Percentiles rank a stretch among this genome's conserved stretches.
These are phyloP conservation scores for Iris macrosiphon DNA, from an alignment of 106 monocot genomes.

Conservation along the genomic window DNA sequence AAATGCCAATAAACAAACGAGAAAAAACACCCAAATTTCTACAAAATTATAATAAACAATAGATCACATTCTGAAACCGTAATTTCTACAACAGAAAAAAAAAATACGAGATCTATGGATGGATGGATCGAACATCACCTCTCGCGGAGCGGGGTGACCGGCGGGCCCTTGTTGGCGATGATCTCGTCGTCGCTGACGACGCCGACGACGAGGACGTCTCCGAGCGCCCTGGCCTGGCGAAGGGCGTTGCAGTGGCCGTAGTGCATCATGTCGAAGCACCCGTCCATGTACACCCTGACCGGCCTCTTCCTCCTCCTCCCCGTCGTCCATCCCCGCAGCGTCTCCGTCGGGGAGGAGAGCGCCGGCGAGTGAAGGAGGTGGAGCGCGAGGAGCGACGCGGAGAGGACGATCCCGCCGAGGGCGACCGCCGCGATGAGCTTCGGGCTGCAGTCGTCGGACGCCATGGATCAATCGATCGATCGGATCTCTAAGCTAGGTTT, in stretches of 20 bases:
- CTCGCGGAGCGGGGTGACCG: conserved; percentile 78
- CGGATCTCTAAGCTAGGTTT: not conserved
- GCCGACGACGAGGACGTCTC: conserved; percentile 91
- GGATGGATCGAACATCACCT: no score
- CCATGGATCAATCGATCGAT: conserved; percentile 1
- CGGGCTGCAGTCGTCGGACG: conserved; percentile 8
- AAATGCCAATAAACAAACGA: no score
- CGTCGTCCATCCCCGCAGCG: not conserved
- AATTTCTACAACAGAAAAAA: no score
- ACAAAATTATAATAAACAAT: no score
- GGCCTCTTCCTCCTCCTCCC: conserved; percentile 44
- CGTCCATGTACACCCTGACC: conserved; percentile 93
- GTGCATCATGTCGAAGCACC: conserved; percentile 99
- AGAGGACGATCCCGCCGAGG: conserved; percentile 41
- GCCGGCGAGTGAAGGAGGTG: conserved; percentile 11
- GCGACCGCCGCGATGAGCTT: conserved; percentile 27
- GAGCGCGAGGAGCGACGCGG: conserved; percentile 33
- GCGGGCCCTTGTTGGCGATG: conserved; percentile 84
- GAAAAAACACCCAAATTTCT: no score
- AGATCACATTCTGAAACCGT: no score
- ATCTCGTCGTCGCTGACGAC: conserved; percentile 93
- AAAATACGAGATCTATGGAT: no score
- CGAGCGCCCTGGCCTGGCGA: conserved; percentile 82
- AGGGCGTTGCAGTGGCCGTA: conserved; percentile 96
- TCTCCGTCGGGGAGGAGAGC: not conserved